phyloP scores from a whole-genome alignment of 345 rosid species.

The thale cress (Arabidopsis thaliana) region TAIR10.1 NC_003070.9:9493501-9494000 shows the following conservation, averaged over 20 bases:
- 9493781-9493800: background rate
- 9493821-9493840: background rate
- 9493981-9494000: slow-evolving; percentile 26
- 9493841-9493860: slow-evolving; percentile 80
- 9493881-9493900: slow-evolving; percentile 68
- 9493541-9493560: slow-evolving; percentile 81
- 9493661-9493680: slow-evolving; percentile 97
- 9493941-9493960: slow-evolving; percentile 13
- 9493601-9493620: slow-evolving; percentile 79
- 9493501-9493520: slow-evolving; percentile 27
- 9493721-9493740: background rate
- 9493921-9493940: background rate
- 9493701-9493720: slow-evolving; percentile 10
- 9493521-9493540: slow-evolving; percentile 93
- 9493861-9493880: slow-evolving; percentile 91
- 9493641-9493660: slow-evolving; percentile 89
- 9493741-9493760: background rate
- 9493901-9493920: slow-evolving; percentile 7
- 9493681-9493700: slow-evolving; percentile 41
- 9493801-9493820: background rate
- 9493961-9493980: slow-evolving; percentile 20
- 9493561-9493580: slow-evolving; percentile 86
- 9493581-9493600: slow-evolving; percentile 92
- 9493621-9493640: slow-evolving; percentile 92
- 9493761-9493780: background rate